phyloP scores from a whole-genome alignment of 148 eudicot genomes.

The Nepenthes gracilis region DNA sequence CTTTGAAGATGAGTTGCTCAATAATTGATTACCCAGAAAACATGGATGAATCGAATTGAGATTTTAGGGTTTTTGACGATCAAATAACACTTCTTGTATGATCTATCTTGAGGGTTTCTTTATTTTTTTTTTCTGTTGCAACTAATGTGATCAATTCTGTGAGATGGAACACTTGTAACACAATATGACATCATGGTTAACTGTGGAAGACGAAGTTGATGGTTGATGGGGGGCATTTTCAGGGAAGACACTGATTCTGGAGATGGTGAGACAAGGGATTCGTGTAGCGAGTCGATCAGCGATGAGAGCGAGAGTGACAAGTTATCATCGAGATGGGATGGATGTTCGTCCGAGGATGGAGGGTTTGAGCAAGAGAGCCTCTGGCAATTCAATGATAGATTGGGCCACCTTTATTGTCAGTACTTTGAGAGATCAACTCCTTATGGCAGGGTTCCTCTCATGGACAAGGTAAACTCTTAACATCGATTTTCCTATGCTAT shows the following conservation, averaged over 20 bases:
- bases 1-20: neutral
- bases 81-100: too few relatives aligned
- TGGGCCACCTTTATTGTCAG: constrained; percentile 80
- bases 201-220: neutral
- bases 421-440: constrained; percentile 86
- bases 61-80: too few relatives aligned
- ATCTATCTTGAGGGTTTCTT: too few relatives aligned
- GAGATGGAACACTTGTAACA: too few relatives aligned
- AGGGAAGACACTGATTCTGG: constrained; percentile 69
- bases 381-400: constrained; percentile 54
- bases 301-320: constrained; percentile 93
- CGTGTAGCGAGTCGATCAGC: constrained; percentile 81
- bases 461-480: constrained; percentile 58
- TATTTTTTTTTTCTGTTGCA: too few relatives aligned
- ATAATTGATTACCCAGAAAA: too few relatives aligned
- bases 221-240: neutral
- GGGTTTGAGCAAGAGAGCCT: constrained; percentile 47
- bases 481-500: too few relatives aligned
- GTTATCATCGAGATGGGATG: constrained; percentile 72
- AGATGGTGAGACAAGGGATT: constrained; percentile 65
- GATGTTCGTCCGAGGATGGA: constrained; percentile 84
- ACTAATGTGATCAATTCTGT: too few relatives aligned
- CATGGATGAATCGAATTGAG: too few relatives aligned
- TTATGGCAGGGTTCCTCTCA: constrained; percentile 84
- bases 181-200: neutral